Evolutionary conservation across 805 yeast genomes (phyloP).

Genomic region (Debaryomyces hansenii): DNA sequence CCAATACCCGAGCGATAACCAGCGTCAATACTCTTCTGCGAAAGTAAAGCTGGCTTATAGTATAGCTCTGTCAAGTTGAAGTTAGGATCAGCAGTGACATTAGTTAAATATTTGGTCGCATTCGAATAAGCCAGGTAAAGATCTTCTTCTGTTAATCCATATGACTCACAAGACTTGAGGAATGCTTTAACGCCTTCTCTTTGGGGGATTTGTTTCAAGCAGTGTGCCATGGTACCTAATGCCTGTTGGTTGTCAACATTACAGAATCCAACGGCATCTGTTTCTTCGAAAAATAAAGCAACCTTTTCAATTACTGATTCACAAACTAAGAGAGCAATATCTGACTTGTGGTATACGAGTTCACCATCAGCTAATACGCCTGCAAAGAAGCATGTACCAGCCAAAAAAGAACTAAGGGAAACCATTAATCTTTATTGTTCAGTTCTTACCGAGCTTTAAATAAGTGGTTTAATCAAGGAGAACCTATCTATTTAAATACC

Average conservation of each 20-base stretch:
- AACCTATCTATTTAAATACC: too few relatives aligned
- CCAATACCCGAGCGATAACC: constrained; percentile 27
- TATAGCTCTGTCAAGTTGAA: constrained; percentile 29
- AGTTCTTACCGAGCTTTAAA: too few relatives aligned
- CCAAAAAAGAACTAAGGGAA: neutral
- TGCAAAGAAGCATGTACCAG: constrained; percentile 6
- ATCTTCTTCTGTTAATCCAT: constrained; percentile 26
- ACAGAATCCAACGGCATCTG: constrained; percentile 32
- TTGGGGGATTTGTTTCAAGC: constrained; percentile 25
- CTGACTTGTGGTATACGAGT: constrained; percentile 17
- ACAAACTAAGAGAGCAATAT: constrained; percentile 29
- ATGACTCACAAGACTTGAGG: constrained; percentile 23
- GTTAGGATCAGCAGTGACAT: constrained; percentile 22
- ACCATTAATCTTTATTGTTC: neutral
- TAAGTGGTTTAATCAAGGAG: too few relatives aligned
- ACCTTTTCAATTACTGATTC: constrained; percentile 20
- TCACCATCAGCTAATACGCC: constrained; percentile 16
- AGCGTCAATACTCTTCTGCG: constrained; percentile 22
- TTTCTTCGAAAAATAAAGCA: constrained; percentile 22
- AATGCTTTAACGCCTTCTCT: constrained; percentile 22
- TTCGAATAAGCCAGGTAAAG: constrained; percentile 38
- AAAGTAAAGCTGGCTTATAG: constrained; percentile 36
- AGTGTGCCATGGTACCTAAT: constrained; percentile 38
- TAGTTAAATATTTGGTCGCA: constrained; percentile 40
- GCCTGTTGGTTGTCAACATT: constrained; percentile 35